Evolutionary conservation across 352 stramenopile genomes (phyloP).

Genomic region (Phytophthora palmivora): DNA sequence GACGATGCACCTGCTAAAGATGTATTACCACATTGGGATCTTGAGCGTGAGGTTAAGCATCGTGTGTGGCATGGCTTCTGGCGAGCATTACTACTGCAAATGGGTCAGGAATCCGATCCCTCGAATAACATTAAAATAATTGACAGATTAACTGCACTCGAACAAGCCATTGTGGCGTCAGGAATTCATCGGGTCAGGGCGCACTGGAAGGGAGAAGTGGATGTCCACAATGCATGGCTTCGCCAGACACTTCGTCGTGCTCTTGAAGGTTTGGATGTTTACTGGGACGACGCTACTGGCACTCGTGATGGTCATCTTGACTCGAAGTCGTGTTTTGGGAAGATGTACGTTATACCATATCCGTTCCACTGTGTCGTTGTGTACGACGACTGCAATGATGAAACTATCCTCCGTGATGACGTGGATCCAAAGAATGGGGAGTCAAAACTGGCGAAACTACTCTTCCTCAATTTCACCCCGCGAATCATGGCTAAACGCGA

Average conservation of each 20-base stretch:
- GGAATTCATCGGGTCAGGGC: no score
- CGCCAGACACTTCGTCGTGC: no score
- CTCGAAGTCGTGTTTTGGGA: conserved; percentile 51
- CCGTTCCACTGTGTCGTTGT: conserved; percentile 60
- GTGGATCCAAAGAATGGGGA: no score
- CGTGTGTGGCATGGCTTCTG: conserved; percentile 66
- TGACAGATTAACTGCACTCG: no score
- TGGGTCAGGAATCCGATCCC: background rate
- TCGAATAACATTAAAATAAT: conserved; percentile 7
- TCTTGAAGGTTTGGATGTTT: conserved; percentile 64
- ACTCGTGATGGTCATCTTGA: conserved; percentile 50
- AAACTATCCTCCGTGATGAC: conserved; percentile 48
- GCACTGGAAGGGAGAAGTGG: no score
- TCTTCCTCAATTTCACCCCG: conserved; percentile 52
- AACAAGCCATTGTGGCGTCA: no score
- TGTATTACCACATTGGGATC: conserved; percentile 48
- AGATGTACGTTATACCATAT: conserved; percentile 57
- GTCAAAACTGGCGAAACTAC: conserved; percentile 22
- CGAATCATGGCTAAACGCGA: conserved; percentile 29
- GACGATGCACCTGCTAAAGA: conserved; percentile 33
- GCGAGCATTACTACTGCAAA: conserved; percentile 36
- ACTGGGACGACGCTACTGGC: conserved; percentile 41
- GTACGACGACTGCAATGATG: conserved; percentile 57
- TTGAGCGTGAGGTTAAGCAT: conserved; percentile 57
- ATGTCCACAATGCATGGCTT: no score